Base-by-base conservation (phyloP, 352 stramenopile species). In the Halophytophthora polymorphica region DNA sequence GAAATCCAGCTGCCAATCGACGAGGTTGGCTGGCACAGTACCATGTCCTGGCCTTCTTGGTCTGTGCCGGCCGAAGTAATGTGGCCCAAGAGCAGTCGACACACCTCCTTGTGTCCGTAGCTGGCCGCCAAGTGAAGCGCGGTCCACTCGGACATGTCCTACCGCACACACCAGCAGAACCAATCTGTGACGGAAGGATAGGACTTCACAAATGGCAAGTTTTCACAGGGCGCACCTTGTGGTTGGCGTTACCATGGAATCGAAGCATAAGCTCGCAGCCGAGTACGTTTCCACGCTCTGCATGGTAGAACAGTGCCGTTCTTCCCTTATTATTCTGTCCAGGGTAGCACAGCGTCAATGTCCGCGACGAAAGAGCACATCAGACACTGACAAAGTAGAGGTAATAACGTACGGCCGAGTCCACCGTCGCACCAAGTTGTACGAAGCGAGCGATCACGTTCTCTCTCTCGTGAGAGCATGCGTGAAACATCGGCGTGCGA, bases 271-370 rank as follows among this genome's bases (percentile, higher is more conserved):
- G 55, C 44, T 67, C 53, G 14, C 72, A 83, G 0, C 69, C 69
- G 18, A 66, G 46, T 6, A 78, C 37, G 36, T 76, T 78, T 29
- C 72, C 72, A 45, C 65, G 49, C 35, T 80, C 72, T 11, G 66
- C 72, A 49, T 77, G 66, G 14, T 73, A 69, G 50, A 80, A 74
- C 7, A 80, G 51, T 14, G 72, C 56, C 13, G 72, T 80, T 29
- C 64, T 58, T 21, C 71, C 59, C 48, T 63, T 57, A 34, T 74
- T 73, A 45, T 77, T 72, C 71, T 78, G 40, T 0, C 11, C 29
- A 15, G 19, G n/a, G 21, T 50, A 37, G 6, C 37, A 25, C 23
- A 34, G 46, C 12, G 11, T 2, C 18, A 41, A 13, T 48, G 17
- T 54, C 2, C 48, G 34, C 18, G 19, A 25, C 2, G 22, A 47